Evolutionary conservation across 23 red algal species (phyloP).

Genomic region (Cyanidioschyzon merolae): DNA sequence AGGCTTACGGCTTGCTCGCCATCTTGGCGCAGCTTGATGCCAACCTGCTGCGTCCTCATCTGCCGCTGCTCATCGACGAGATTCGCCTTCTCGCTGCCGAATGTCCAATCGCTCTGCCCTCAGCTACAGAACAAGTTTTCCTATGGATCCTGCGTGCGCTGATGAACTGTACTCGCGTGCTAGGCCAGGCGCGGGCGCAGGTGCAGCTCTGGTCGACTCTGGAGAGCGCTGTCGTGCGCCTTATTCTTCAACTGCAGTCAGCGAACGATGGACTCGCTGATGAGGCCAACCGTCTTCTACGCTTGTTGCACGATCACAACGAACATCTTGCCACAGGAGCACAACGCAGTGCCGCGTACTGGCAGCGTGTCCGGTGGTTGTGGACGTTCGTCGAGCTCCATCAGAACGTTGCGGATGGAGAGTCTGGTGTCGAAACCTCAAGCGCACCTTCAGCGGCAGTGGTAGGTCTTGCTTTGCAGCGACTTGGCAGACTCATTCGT

Average conservation of each 20-base stretch:
- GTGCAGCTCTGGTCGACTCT: neutral
- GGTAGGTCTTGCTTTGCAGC: neutral
- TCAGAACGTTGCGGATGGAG: too few relatives aligned
- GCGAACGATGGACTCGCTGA: neutral
- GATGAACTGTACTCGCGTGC: neutral
- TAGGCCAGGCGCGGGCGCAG: neutral
- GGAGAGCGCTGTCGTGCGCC: neutral
- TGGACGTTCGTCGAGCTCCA: neutral
- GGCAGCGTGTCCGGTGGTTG: neutral
- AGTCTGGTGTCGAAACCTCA: too few relatives aligned
- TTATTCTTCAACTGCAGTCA: neutral
- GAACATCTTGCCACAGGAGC: neutral
- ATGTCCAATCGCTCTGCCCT: neutral
- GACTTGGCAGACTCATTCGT: neutral
- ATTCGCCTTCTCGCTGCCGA: neutral
- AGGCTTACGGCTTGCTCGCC: neutral
- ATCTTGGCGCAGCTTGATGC: neutral
- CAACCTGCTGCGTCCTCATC: neutral
- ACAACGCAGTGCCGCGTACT: neutral
- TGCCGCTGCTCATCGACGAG: neutral
- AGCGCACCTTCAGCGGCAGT: too few relatives aligned
- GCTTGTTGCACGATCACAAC: neutral
- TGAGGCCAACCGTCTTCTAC: neutral
- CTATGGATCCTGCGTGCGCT: neutral
- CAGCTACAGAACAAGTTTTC: neutral